phyloP scores from a whole-genome alignment of 306 rosid genomes.

The Neltuma alba region DNA sequence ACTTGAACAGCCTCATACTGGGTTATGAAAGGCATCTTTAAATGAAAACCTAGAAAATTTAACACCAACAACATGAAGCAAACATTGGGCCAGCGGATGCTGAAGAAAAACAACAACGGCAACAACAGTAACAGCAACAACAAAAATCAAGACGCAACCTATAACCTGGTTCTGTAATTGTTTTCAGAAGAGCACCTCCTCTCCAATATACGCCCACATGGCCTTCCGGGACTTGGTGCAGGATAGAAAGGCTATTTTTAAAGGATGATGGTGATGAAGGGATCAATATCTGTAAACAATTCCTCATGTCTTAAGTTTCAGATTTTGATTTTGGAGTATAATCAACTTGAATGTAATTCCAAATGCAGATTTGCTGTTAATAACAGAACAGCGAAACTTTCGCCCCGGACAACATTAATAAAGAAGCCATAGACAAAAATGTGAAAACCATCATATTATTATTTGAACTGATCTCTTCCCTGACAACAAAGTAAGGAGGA shows the following conservation, averaged over 20 bases:
- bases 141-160: not conserved
- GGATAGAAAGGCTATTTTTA: conserved; percentile 47
- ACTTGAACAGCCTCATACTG: conserved; percentile 94
- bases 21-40: conserved; percentile 83
- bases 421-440: not conserved
- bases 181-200: conserved; percentile 89
- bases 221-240: conserved; percentile 98
- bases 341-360: conserved; percentile 11
- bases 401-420: not conserved
- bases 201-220: conserved; percentile 97
- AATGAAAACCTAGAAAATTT: conserved; percentile 72
- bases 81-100: not conserved
- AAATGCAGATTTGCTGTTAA: not conserved
- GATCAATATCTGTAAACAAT: too few species aligned
- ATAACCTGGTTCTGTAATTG: conserved; percentile 80
- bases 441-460: too few species aligned
- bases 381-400: not conserved
- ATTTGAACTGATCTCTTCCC: too few species aligned
- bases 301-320: conserved; percentile 18
- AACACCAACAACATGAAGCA: conserved; percentile 14
- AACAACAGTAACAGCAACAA: too few species aligned
- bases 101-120: conserved; percentile 8
- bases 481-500: not conserved
- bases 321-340: not conserved
- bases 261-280: conserved; percentile 48